Conservation (phyloP, 2,329 filamentous ascomycete species). For the Ceratocystis ficicola region DNA sequence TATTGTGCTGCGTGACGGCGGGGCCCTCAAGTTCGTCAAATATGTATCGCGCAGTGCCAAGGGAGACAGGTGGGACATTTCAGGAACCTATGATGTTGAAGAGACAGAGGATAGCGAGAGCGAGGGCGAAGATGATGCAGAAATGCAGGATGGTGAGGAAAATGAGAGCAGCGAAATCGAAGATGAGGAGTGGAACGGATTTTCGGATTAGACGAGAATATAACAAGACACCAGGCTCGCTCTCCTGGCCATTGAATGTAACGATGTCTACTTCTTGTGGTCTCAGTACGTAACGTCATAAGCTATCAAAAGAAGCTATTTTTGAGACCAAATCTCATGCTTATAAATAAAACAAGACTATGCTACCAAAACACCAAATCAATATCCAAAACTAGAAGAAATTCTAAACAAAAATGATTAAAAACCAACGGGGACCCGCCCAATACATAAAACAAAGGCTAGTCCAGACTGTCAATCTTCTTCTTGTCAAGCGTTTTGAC, state of each 20-base stretch:
- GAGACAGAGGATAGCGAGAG: slow-evolving; percentile 39
- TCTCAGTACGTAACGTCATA: background rate
- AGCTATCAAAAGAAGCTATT: background rate
- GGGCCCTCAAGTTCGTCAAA: slow-evolving; percentile 86
- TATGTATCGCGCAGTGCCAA: slow-evolving; percentile 74
- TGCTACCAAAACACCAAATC: slow-evolving; percentile 12
- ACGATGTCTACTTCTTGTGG: background rate
- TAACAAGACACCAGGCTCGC: background rate
- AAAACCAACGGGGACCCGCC: background rate
- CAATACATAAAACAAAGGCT: background rate
- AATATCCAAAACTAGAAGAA: slow-evolving; percentile 4
- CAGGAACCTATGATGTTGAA: slow-evolving; percentile 62
- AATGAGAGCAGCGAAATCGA: slow-evolving; percentile 15
- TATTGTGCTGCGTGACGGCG: slow-evolving; percentile 76
- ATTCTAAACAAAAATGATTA: background rate
- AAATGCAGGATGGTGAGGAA: slow-evolving; percentile 25
- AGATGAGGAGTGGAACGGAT: slow-evolving; percentile 17
- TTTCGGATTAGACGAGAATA: slow-evolving; percentile 18
- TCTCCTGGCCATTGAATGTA: background rate
- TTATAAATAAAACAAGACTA: slow-evolving; percentile 4
- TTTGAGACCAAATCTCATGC: background rate
- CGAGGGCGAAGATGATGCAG: slow-evolving; percentile 28
- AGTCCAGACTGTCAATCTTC: slow-evolving; percentile 43
- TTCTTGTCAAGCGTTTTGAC: slow-evolving; percentile 57
- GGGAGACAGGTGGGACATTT: slow-evolving; percentile 88